These are phyloP conservation scores for Suillus hirtellus DNA, from an alignment of 768 basidiomycete genomes.

Conservation along the genomic window DNA sequence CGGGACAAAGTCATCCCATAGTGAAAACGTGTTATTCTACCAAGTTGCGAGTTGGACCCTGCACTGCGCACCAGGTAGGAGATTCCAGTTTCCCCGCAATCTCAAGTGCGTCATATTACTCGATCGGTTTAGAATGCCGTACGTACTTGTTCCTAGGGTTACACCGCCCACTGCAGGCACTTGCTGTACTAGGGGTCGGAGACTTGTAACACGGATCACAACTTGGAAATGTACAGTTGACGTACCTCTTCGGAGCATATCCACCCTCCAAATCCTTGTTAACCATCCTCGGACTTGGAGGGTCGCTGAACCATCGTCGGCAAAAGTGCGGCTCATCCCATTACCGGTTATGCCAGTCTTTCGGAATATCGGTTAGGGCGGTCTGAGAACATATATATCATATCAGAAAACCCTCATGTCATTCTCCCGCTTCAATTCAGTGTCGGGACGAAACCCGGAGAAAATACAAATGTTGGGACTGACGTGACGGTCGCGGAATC, in stretches of 20 bases:
- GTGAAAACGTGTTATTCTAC: neutral
- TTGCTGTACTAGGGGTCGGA: neutral
- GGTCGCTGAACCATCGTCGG: neutral
- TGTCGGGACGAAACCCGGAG: conserved; percentile 4
- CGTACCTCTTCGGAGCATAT: neutral
- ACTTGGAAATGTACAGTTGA: neutral
- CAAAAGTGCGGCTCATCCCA: conserved; percentile 1
- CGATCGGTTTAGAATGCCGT: neutral
- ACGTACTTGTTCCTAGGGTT: neutral
- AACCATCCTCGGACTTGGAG: neutral
- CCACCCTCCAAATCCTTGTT: neutral
- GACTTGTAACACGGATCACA: neutral
- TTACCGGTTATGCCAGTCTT: neutral
- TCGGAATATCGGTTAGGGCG: neutral
- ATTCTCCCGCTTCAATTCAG: neutral
- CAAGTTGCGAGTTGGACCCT: too few species aligned
- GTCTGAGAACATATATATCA: neutral
- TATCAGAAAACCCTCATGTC: too few species aligned
- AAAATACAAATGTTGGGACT: neutral
- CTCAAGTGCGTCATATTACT: conserved; percentile 4
- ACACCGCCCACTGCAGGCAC: neutral
- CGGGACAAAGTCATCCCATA: neutral
- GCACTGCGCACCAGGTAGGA: too few species aligned
- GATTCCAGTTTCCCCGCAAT: neutral
- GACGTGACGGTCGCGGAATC: neutral